Conservation (phyloP, 2,329 filamentous ascomycete genomes). For the Elsinoe perseae region DNA sequence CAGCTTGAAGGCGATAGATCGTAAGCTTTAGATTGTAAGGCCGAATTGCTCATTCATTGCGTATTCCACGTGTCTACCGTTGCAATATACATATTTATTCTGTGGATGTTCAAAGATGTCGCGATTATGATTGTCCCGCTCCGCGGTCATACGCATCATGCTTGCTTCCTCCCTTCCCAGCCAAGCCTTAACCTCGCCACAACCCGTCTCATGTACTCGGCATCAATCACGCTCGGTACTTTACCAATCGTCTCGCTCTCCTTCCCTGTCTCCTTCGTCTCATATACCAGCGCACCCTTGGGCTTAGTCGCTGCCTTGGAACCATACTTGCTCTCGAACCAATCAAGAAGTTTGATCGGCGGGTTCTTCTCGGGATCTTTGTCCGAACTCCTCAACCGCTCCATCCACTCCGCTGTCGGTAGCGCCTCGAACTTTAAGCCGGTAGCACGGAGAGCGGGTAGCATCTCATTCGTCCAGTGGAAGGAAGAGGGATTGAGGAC, state of each 20-base stretch:
- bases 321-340: constrained; percentile 27
- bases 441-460: constrained; percentile 39
- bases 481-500: constrained; percentile 45
- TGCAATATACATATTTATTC: no score
- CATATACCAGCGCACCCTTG: background rate
- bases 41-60: no score
- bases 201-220: background rate
- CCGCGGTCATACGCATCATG: background rate
- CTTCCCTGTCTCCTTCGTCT: background rate
- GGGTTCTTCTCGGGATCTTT: constrained; percentile 27
- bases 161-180: background rate
- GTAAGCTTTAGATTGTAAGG: no score
- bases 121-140: no score
- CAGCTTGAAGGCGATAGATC: no score
- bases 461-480: constrained; percentile 46
- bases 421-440: constrained; percentile 22
- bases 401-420: constrained; percentile 22
- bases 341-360: constrained; percentile 28
- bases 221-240: background rate
- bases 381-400: constrained; percentile 21
- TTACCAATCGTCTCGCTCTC: background rate
- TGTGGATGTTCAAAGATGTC: no score
- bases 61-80: no score
- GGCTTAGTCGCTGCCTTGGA: constrained; percentile 1
- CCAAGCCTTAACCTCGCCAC: background rate